Evolutionary conservation across 768 basidiomycete genomes (phyloP), one percentile per base, ranked within the genome.

Genomic region (Imleria badia): DNA sequence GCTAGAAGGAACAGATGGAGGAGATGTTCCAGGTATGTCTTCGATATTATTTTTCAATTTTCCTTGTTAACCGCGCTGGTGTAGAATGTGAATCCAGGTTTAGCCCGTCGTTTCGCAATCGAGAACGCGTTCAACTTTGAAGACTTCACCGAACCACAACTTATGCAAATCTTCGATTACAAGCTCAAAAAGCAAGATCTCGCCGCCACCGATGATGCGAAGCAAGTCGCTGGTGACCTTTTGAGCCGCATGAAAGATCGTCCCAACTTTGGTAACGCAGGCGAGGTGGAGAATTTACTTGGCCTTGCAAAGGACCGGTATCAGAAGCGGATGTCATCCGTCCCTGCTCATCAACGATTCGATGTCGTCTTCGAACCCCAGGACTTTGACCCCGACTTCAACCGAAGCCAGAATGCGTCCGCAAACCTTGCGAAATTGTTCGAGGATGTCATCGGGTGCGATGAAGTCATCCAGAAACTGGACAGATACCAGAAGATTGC

Each of bases 61-160:
- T 33, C 33, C 44, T n/a, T n/a, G n/a, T n/a, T 60, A 8, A 62
- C 30, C 19, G 1, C 2, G 1, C 23, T 1, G 2, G 29, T 38
- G 49, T 48, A 88, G 86, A 83, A 87, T 46, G 86, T 87, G 30
- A 89, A 88, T 60, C 82, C 85, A 0, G 87, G 86, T 14, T 69
- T 88, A 10, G 68, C 80, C 3, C 79, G 87, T 23, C 83, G 87
- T 1, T 89, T 89, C 64, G 78, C 78, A 12, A 83, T 87, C 29
- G 87, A 87, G 51, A 76, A 85, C 42, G 82, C 86, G 0, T 88
- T 87, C 73, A 68, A 72, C n/a, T 88, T 87, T 56, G 80, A 85
- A 30, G 84, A 89, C 64, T 89, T 84, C 62, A 77, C 69, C 8
- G 76, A 83, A 51, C 38, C 70, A 0, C 81, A 87, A 58, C 71